Evolutionary conservation across 2,329 filamentous ascomycete species (phyloP).

Genomic region (Pseudocercospora cruenta): DNA sequence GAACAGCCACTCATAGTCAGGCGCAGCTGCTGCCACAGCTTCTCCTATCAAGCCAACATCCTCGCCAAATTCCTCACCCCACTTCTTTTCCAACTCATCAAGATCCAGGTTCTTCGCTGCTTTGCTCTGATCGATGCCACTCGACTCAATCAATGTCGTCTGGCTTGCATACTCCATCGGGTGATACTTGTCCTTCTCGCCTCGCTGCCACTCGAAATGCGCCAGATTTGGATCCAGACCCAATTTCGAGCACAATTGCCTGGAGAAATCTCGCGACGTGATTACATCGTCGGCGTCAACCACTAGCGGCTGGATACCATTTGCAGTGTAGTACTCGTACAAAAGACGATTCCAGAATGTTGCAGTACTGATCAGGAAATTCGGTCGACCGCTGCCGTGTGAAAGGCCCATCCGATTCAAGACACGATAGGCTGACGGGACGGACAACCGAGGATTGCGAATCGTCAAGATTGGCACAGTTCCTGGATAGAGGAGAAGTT

Average conservation of each 20-base stretch:
- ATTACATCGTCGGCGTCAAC: constrained; percentile 47
- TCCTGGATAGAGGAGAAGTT: constrained; percentile 37
- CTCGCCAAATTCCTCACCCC: constrained; percentile 1
- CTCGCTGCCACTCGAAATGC: constrained; percentile 26
- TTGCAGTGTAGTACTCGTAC: constrained; percentile 41
- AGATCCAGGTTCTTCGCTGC: constrained; percentile 5
- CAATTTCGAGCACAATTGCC: constrained; percentile 16
- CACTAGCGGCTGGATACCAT: constrained; percentile 35
- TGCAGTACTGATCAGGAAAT: constrained; percentile 34
- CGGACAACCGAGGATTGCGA: constrained; percentile 44
- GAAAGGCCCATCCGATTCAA: constrained; percentile 15
- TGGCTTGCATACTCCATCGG: constrained; percentile 14
- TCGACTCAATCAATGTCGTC: constrained; percentile 9
- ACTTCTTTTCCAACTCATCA: neutral
- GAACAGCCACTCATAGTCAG: constrained; percentile 1
- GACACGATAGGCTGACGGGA: constrained; percentile 43
- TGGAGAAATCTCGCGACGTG: constrained; percentile 36
- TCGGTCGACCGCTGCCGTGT: constrained; percentile 20
- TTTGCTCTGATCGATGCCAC: neutral
- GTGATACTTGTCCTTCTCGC: constrained; percentile 1
- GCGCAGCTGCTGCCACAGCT: neutral
- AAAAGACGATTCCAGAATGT: constrained; percentile 39
- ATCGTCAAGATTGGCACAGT: constrained; percentile 18
- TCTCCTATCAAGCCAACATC: neutral
- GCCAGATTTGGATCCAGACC: constrained; percentile 41